Conservation (phyloP, 192 early-diverging fungal genomes). For the Coemansia guatemalensis region DNA sequence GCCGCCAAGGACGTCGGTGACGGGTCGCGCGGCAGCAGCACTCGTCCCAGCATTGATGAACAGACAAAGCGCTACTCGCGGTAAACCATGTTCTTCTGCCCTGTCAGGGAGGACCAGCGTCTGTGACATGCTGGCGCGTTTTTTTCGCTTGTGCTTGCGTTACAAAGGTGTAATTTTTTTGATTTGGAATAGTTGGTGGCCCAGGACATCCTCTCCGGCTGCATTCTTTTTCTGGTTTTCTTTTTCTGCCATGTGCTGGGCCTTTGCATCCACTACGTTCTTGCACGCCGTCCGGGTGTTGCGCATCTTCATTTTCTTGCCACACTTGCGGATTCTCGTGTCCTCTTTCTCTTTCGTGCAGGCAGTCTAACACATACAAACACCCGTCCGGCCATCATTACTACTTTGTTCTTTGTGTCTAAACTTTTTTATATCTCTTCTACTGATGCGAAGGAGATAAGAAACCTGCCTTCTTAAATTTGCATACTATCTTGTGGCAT, state of each 20-base stretch:
- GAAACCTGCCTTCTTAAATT: background rate
- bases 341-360: background rate
- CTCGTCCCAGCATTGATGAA: slow-evolving; percentile 15
- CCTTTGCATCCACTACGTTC: background rate
- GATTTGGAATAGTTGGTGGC: background rate
- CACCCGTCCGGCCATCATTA: background rate
- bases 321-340: background rate
- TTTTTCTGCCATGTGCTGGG: background rate
- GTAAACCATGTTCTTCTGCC: slow-evolving; percentile 1
- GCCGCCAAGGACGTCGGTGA: background rate
- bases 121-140: background rate
- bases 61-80: slow-evolving; percentile 8
- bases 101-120: background rate
- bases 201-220: background rate
- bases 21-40: background rate
- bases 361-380: background rate
- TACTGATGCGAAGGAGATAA: background rate
- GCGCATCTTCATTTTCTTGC: background rate
- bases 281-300: background rate
- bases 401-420: background rate
- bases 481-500: background rate
- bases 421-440: background rate
- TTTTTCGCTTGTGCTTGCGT: background rate
- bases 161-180: background rate
- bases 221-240: background rate